These are phyloP conservation scores for Brassica carinata DNA, from an alignment of 345 rosid genomes.

Conservation along the genomic window DNA sequence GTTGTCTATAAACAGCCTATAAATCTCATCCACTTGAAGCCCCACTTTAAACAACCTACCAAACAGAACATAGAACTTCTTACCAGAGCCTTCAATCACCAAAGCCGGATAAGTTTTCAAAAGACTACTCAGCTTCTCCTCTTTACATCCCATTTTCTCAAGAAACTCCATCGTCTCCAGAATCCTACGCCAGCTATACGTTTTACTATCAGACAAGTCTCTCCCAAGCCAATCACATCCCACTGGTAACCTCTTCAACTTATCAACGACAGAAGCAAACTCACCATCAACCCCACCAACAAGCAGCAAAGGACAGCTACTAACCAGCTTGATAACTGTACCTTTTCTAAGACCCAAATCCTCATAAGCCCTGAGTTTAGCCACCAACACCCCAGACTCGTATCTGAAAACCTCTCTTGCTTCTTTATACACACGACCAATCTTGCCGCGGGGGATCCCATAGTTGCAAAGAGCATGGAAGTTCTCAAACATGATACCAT, in stretches of 20 bases:
- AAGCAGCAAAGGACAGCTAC: constrained; percentile 60
- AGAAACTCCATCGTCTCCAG: constrained; percentile 64
- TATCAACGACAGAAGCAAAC: constrained; percentile 57
- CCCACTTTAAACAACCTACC: constrained; percentile 67
- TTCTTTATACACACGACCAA: constrained; percentile 69
- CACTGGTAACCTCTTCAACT: constrained; percentile 50
- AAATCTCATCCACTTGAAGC: constrained; percentile 47
- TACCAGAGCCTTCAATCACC: constrained; percentile 68
- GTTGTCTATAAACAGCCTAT: constrained; percentile 51
- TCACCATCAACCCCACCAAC: constrained; percentile 51
- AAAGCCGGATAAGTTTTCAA: constrained; percentile 54
- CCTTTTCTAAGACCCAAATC: constrained; percentile 57
- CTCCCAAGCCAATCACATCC: constrained; percentile 56
- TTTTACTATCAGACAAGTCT: constrained; percentile 43
- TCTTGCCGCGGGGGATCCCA: constrained; percentile 71
- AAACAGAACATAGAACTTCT: constrained; percentile 58
- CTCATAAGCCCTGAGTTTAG: constrained; percentile 59
- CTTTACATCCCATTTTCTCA: constrained; percentile 56
- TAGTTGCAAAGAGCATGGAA: constrained; percentile 59
- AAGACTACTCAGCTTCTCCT: constrained; percentile 51
- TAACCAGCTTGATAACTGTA: constrained; percentile 60
- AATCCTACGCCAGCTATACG: constrained; percentile 63
- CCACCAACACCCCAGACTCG: constrained; percentile 49
- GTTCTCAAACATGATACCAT: constrained; percentile 62
- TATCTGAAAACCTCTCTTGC: constrained; percentile 58